Base-by-base conservation (phyloP, 2,329 filamentous ascomycete genomes). In the Alternaria postmessia region DNA sequence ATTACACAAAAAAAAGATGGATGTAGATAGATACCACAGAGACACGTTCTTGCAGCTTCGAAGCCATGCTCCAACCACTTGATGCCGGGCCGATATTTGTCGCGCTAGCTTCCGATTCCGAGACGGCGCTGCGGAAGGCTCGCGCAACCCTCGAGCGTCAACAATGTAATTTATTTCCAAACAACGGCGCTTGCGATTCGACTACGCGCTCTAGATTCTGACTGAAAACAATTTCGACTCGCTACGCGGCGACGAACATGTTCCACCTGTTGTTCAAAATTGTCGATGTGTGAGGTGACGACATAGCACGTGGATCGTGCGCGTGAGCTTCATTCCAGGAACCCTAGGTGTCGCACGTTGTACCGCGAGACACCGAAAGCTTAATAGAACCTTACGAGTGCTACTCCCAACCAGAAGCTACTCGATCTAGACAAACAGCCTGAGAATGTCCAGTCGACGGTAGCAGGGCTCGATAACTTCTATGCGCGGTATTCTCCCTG, bases 401-500 rank as follows among this genome's bases (percentile, higher is more conserved):
- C 44, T 39, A 24, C 12, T 36, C 12, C 3, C 36, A 1, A 28
- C 22, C 38, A 16, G 28, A 22, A 30, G 48, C 41, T 34, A 41
- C 41, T 9, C 32, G 20, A 44, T 8, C 6, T 16, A 22, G 14
- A 7, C 14, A 1, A 43, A 12, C 28, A 18, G 14, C 20, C 26
- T 22, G 20, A 53, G 30, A 57, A 61, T 51, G 57, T 44, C 24
- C 52, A 47, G 36, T 30, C 57, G 67, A 49, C 68, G 70, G 62
- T 76, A 76, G 65, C 57, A 34, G 47, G 53, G 26, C 44, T 24
- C 36, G 26, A 42, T 51, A 60, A 39, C 48, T 53, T 60, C 61
- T 79, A 93, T 93, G 91, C 89, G 89, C 84, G 87, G 88, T 76
- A 87, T 94, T 81, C 85, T 94, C 71, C 92, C 92, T 66, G 92